Evolutionary conservation across 1,284 basidiomycete species (phyloP).

Genomic region (Cryptococcus depauperatus): DNA sequence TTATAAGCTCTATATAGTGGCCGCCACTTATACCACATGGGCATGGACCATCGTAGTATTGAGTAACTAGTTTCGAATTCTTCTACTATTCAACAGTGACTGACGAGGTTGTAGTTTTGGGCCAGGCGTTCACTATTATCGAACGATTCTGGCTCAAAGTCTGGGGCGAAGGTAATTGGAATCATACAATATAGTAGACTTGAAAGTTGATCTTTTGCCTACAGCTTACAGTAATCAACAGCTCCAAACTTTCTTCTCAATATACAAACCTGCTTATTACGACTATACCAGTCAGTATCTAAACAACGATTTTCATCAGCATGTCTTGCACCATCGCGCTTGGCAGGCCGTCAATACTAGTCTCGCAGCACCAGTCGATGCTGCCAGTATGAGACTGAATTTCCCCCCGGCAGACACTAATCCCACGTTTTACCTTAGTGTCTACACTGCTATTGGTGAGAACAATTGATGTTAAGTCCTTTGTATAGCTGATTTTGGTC

Average conservation of each 20-base stretch:
- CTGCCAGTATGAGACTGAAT: constrained; percentile 5
- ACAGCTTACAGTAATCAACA: constrained; percentile 25
- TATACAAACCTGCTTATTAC: constrained; percentile 12
- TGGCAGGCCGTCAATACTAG: neutral
- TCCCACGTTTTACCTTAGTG: constrained; percentile 45
- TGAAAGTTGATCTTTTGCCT: neutral
- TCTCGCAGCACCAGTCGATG: neutral
- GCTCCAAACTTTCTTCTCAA: constrained; percentile 13
- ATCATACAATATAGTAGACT: neutral
- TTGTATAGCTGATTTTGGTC: neutral
- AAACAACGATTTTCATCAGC: constrained; percentile 19
- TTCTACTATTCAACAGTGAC: too few relatives aligned
- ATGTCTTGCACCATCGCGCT: constrained; percentile 22
- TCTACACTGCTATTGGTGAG: constrained; percentile 37
- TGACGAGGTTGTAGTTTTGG: constrained; percentile 9
- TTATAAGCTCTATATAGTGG: constrained; percentile 64
- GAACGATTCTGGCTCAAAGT: constrained; percentile 65
- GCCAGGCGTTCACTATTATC: constrained; percentile 49
- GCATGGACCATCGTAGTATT: constrained; percentile 30
- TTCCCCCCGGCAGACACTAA: constrained; percentile 43
- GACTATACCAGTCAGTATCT: constrained; percentile 12
- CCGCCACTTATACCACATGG: constrained; percentile 43
- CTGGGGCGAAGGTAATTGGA: constrained; percentile 43
- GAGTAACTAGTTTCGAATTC: constrained; percentile 11
- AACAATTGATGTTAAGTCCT: neutral